Percentiles rank a stretch among this genome's conserved stretches.
Conservation (phyloP, 2,329 filamentous ascomycete genomes). For the Fusarium musae region DNA sequence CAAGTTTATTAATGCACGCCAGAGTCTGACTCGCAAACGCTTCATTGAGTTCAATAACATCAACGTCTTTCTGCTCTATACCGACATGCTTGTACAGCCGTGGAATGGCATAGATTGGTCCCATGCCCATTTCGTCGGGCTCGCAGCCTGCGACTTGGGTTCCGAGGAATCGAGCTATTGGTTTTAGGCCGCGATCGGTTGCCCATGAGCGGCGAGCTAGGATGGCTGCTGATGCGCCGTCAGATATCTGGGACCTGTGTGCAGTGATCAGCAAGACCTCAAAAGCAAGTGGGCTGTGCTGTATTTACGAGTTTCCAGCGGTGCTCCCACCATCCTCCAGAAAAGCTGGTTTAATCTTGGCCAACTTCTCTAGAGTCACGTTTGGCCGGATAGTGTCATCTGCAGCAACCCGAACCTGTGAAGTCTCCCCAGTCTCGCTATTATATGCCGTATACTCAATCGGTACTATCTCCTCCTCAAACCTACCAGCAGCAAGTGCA, state of each 20-base stretch:
- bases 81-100: slow-evolving; percentile 76
- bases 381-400: slow-evolving; percentile 68
- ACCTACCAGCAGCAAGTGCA: slow-evolving; percentile 74
- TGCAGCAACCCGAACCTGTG: slow-evolving; percentile 70
- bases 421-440: slow-evolving; percentile 52
- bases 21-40: slow-evolving; percentile 73
- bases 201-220: slow-evolving; percentile 76
- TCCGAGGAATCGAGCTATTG: slow-evolving; percentile 77
- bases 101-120: slow-evolving; percentile 85
- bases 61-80: slow-evolving; percentile 73
- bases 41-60: slow-evolving; percentile 94
- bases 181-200: slow-evolving; percentile 75
- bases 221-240: slow-evolving; percentile 78
- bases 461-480: slow-evolving; percentile 81
- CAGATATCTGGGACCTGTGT: slow-evolving; percentile 75
- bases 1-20: slow-evolving; percentile 76
- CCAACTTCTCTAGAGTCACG: slow-evolving; percentile 68
- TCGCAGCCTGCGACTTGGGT: slow-evolving; percentile 85
- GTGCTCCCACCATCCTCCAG: slow-evolving; percentile 77
- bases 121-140: slow-evolving; percentile 94
- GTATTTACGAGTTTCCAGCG: slow-evolving; percentile 74
- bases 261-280: too few species aligned
- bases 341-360: slow-evolving; percentile 86
- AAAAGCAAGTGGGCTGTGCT: too few species aligned
- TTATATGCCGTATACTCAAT: slow-evolving; percentile 53